Percentiles rank a stretch among this genome's conserved stretches.
These are phyloP conservation scores for Udeniomyces megalosporus DNA, from an alignment of 768 basidiomycete species.

Conservation along the genomic window DNA sequence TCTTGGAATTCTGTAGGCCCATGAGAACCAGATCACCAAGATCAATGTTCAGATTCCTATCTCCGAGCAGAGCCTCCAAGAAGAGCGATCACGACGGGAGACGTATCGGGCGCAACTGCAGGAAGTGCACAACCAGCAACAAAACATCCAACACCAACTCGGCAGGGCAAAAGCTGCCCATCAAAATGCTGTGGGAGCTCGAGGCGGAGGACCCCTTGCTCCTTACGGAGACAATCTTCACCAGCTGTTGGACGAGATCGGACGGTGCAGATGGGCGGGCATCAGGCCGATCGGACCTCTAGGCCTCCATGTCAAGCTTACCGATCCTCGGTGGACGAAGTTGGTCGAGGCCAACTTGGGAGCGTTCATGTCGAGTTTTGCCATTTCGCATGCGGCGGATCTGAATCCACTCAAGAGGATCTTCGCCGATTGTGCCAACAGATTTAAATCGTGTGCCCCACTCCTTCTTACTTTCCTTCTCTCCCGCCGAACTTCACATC, in stretches of 20 bases:
- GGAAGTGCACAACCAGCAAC: neutral
- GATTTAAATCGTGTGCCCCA: too few species aligned
- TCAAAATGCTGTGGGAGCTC: neutral
- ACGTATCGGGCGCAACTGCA: neutral
- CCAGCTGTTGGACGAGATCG: slow-evolving; percentile 24
- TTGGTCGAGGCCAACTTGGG: slow-evolving; percentile 51
- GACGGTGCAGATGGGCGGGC: slow-evolving; percentile 20
- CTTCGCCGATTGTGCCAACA: too few species aligned
- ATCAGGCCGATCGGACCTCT: slow-evolving; percentile 41
- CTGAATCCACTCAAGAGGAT: slow-evolving; percentile 42
- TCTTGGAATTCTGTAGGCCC: neutral
- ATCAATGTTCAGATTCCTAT: slow-evolving; percentile 8
- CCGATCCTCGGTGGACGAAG: slow-evolving; percentile 49
- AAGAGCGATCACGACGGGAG: neutral
- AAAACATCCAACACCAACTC: neutral
- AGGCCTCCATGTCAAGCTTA: slow-evolving; percentile 58
- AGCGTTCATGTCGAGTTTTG: slow-evolving; percentile 47
- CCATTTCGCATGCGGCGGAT: slow-evolving; percentile 56
- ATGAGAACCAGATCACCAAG: neutral
- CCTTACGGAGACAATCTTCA: slow-evolving; percentile 25
- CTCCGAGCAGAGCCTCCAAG: neutral
- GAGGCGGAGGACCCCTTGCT: slow-evolving; percentile 18
- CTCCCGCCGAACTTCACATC: too few species aligned
- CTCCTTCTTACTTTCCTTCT: too few species aligned
- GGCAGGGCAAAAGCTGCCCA: neutral